Base-by-base conservation (phyloP, 192 early-diverging fungal genomes). In the Rhizophagus prolifer region DNA sequence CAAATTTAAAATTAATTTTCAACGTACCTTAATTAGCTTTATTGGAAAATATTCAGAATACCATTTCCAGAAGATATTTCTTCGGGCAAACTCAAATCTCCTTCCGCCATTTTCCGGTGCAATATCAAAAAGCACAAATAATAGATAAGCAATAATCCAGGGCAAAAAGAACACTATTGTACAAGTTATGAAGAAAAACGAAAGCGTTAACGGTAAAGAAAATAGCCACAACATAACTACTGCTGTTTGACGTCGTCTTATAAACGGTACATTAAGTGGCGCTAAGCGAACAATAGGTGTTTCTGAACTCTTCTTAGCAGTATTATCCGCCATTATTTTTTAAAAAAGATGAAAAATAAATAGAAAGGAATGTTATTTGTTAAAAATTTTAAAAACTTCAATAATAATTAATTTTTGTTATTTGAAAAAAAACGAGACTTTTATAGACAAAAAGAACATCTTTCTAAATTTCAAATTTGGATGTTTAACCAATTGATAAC, bases 31-130 rank as follows among this genome's bases (percentile, higher is more conserved):
- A 67, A 93, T 82, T 54, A 97, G 83, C 4, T 83, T 81, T 28
- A 92, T 88, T 16, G 95, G 94, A 75, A 95, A 97, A 77, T 94
- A 96, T 54, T 90, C 89, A 54, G 86, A 86, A 71, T 94, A 90
- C 80, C 94, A 93, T 23, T 80, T 80, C 95, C 97, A 98, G 36
- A 91, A 59, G 16, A 69, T 65, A 74, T 88, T 83, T 34, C 82
- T 82, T 14, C 89, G 81, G 23, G 90, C 60, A 61, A 77, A 78
- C 36, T 84, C 41, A 36, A 90, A 81, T 8, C 86, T 82, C 23
- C 97, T 84, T 4, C 92, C 94, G 4, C 97, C 97, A 34, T 85
- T 86, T 66, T 96, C 94, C 3, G 92, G 93, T 7, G 90, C 86
- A 2, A 86, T 87, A 80, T 97, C 95, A 64, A 93, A 82, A 44